phyloP scores from a whole-genome alignment of 2,329 filamentous ascomycete species.

The Cytospora piceae region DNA sequence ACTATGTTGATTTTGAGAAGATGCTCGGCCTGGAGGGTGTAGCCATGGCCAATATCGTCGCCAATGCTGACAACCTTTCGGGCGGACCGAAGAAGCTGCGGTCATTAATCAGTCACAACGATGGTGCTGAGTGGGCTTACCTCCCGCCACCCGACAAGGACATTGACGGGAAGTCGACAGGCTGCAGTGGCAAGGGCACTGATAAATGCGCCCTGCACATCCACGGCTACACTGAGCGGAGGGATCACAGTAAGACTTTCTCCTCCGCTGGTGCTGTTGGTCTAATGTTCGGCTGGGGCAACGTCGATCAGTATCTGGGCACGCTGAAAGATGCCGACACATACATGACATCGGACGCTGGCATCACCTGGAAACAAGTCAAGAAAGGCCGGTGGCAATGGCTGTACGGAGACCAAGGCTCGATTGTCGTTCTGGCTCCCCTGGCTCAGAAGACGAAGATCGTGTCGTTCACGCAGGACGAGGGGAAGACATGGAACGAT shows the following conservation, averaged over 20 bases:
- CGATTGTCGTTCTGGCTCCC: conserved; percentile 85
- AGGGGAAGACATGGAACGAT: conserved; percentile 78
- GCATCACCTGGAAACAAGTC: conserved; percentile 81
- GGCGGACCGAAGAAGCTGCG: conserved; percentile 78
- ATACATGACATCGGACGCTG: conserved; percentile 90
- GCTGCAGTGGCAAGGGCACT: conserved; percentile 61
- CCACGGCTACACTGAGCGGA: conserved; percentile 92
- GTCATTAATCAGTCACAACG: conserved; percentile 94
- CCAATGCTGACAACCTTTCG: conserved; percentile 66
- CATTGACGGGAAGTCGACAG: conserved; percentile 70
- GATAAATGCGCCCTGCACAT: conserved; percentile 84
- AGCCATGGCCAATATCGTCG: conserved; percentile 81
- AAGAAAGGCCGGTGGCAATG: conserved; percentile 90
- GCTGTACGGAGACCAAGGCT: conserved; percentile 95
- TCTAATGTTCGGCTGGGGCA: conserved; percentile 88
- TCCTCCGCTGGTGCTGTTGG: conserved; percentile 88
- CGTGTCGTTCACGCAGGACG: conserved; percentile 78
- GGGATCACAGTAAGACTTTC: conserved; percentile 80
- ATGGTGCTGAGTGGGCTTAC: conserved; percentile 84
- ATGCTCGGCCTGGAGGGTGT: conserved; percentile 92
- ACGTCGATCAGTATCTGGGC: conserved; percentile 75
- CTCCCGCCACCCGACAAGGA: conserved; percentile 74
- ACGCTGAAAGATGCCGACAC: conserved; percentile 77
- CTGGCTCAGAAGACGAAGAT: conserved; percentile 67
- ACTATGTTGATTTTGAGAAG: conserved; percentile 95